Conservation (phyloP, 176 grass and related monocot genomes). For the Alopecurus myosuroides region DNA sequence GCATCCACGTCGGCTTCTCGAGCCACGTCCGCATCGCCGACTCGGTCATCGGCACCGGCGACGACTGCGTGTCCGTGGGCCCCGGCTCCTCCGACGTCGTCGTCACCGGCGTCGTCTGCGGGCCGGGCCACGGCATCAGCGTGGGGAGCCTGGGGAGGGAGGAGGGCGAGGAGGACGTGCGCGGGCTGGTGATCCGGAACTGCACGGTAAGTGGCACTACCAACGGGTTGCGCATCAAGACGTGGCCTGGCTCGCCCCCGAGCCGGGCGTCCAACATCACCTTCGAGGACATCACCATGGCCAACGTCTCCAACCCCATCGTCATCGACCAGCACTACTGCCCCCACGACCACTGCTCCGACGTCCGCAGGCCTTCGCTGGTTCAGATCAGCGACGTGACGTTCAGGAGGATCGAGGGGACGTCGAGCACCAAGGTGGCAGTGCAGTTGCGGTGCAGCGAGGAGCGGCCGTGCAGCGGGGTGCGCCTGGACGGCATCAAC, state of each 20-base stretch:
- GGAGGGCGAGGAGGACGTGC: slow-evolving; percentile 26
- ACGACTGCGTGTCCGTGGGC: slow-evolving; percentile 69
- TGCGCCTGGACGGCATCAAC: slow-evolving; percentile 21
- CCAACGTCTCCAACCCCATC: slow-evolving; percentile 56
- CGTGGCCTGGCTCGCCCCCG: slow-evolving; percentile 44
- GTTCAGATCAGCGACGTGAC: slow-evolving; percentile 52
- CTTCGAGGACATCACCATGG: slow-evolving; percentile 53
- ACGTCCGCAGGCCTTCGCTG: slow-evolving; percentile 18
- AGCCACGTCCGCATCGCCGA: slow-evolving; percentile 32
- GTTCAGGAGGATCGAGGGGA: slow-evolving; percentile 41
- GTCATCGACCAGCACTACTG: slow-evolving; percentile 74
- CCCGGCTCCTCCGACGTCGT: slow-evolving; percentile 28
- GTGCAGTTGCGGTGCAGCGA: slow-evolving; percentile 43
- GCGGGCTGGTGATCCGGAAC: slow-evolving; percentile 20
- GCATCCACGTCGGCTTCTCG: slow-evolving; percentile 43
- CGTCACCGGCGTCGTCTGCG: slow-evolving; percentile 36
- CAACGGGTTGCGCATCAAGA: slow-evolving; percentile 81
- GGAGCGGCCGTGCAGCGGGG: slow-evolving; percentile 28
- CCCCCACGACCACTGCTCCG: slow-evolving; percentile 31
- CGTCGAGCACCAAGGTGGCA: slow-evolving; percentile 23
- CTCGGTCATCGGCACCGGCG: slow-evolving; percentile 47
- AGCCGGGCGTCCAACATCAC: slow-evolving; percentile 50
- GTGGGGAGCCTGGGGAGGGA: slow-evolving; percentile 57
- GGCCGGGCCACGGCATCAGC: slow-evolving; percentile 66
- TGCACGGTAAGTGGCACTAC: slow-evolving; percentile 31